These are phyloP conservation scores for Ulmus americana DNA, from an alignment of 331 rosid genomes.

Conservation along the genomic window DNA sequence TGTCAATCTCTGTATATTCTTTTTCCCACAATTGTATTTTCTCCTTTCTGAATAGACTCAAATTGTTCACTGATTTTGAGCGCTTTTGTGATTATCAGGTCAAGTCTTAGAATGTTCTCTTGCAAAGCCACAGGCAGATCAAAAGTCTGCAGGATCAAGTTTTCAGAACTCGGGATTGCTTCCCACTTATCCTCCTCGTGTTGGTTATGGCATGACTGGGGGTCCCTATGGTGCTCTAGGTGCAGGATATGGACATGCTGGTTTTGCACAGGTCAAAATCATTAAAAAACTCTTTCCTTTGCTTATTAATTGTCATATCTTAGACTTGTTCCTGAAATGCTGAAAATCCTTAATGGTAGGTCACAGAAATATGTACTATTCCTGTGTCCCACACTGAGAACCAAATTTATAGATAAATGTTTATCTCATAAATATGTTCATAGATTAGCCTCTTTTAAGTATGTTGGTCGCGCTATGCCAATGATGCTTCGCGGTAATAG, in stretches of 20 bases:
- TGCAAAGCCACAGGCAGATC: conserved; percentile 94
- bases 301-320: too few species aligned
- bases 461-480: too few species aligned
- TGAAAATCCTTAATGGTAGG: too few species aligned
- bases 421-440: too few species aligned
- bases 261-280: conserved; percentile 62
- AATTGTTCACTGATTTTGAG: conserved; percentile 17
- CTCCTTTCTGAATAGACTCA: background rate
- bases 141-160: conserved; percentile 62
- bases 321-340: too few species aligned
- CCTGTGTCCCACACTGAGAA: too few species aligned
- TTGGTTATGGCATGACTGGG: conserved; percentile 67
- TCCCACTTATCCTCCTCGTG: conserved; percentile 71
- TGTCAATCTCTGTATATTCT: background rate
- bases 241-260: conserved; percentile 64
- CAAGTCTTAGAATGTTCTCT: conserved; percentile 86
- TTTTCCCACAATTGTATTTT: background rate
- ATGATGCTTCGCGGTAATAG: too few species aligned
- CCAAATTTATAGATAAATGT: too few species aligned
- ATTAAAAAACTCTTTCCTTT: background rate
- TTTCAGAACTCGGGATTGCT: conserved; percentile 65
- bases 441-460: too few species aligned
- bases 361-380: too few species aligned
- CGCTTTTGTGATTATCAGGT: conserved; percentile 39
- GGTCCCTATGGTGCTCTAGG: conserved; percentile 72